A percentile compares a stretch with the other conserved stretches of the same genome.
phyloP scores from a whole-genome alignment of 768 basidiomycete genomes.

The Suillus paluster region DNA sequence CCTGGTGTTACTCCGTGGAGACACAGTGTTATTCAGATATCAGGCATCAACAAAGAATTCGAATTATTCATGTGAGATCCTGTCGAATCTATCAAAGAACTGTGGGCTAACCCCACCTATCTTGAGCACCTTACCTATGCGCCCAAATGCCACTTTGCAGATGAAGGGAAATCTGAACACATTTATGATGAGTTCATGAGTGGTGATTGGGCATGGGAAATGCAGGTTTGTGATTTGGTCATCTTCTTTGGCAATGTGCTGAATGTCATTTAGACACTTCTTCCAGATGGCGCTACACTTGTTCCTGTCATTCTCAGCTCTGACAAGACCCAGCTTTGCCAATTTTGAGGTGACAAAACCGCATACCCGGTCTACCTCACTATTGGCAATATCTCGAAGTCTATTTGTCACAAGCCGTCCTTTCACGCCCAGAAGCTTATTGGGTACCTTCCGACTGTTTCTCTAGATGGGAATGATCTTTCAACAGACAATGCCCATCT shows the following conservation, averaged over 20 bases:
- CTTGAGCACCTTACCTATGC: slow-evolving; percentile 8
- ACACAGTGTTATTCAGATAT: not conserved
- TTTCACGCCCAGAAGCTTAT: slow-evolving; percentile 23
- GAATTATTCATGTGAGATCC: slow-evolving; percentile 13
- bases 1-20: not conserved
- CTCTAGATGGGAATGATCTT: not conserved
- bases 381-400: slow-evolving; percentile 29
- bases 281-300: slow-evolving; percentile 17
- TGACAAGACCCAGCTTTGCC: slow-evolving; percentile 23
- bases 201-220: slow-evolving; percentile 16
- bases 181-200: slow-evolving; percentile 17
- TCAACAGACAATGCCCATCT: not conserved
- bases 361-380: slow-evolving; percentile 37
- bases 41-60: not conserved
- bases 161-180: not conserved
- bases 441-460: slow-evolving; percentile 25
- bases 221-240: slow-evolving; percentile 12
- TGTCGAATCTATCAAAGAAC: slow-evolving; percentile 10
- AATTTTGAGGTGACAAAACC: slow-evolving; percentile 21
- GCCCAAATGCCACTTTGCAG: slow-evolving; percentile 9
- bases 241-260: not conserved
- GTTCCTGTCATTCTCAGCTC: slow-evolving; percentile 17
- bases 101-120: slow-evolving; percentile 13
- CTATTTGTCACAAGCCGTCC: slow-evolving; percentile 18
- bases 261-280: not conserved